Conservation (phyloP, 129 eudicot species). For the Lactuca saligna region DNA sequence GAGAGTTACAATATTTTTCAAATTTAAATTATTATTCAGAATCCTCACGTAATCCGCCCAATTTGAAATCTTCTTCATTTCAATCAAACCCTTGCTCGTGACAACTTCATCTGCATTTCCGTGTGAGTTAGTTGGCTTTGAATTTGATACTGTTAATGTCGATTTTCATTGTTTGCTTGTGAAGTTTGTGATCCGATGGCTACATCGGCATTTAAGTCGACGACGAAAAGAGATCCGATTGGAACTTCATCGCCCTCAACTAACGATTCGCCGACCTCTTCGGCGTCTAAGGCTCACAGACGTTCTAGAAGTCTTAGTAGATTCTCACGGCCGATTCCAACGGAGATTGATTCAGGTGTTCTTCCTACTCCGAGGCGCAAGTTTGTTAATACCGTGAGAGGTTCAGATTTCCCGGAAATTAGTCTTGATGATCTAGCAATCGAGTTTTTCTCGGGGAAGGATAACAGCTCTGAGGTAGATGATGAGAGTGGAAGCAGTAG, state of each 20-base stretch:
- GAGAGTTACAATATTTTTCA: slow-evolving; percentile 19
- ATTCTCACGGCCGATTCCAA: slow-evolving; percentile 53
- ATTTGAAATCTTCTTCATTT: slow-evolving; percentile 19
- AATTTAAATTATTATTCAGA: slow-evolving; percentile 15
- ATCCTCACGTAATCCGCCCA: slow-evolving; percentile 39
- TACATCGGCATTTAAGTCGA: slow-evolving; percentile 86
- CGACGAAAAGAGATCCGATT: slow-evolving; percentile 62
- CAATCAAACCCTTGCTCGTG: slow-evolving; percentile 24
- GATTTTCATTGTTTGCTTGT: not conserved
- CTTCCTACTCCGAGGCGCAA: slow-evolving; percentile 61
- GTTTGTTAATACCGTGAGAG: slow-evolving; percentile 84
- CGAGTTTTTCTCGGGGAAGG: slow-evolving; percentile 63
- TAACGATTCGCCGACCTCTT: slow-evolving; percentile 38
- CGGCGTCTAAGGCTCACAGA: slow-evolving; percentile 39
- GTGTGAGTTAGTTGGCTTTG: not conserved
- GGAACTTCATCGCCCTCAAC: slow-evolving; percentile 33
- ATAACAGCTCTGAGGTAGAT: slow-evolving; percentile 21
- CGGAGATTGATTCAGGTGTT: slow-evolving; percentile 24
- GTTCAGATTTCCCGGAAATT: slow-evolving; percentile 61
- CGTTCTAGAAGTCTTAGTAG: slow-evolving; percentile 83
- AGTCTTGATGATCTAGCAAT: slow-evolving; percentile 91
- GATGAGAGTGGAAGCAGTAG: slow-evolving; percentile 32
- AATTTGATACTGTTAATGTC: not conserved
- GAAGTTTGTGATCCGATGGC: slow-evolving; percentile 50
- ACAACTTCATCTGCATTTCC: not conserved